A percentile compares a stretch with the other conserved stretches of the same genome.
phyloP scores from a whole-genome alignment of 805 yeast genomes.

The Wickerhamiella siamensis region DNA sequence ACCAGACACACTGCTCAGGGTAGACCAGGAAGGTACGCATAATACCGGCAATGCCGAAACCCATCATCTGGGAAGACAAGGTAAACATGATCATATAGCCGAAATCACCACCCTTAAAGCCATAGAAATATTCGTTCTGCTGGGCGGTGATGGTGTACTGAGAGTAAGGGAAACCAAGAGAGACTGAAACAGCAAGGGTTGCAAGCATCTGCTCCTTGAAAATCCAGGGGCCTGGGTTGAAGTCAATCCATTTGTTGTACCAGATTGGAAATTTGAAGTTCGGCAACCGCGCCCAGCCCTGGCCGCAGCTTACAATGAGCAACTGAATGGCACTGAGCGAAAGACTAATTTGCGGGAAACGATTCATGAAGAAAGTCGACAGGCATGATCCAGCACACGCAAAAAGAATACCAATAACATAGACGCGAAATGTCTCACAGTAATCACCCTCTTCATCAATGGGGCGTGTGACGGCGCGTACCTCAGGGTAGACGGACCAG shows the following conservation, averaged over 20 bases:
- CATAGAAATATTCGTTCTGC: constrained; percentile 21
- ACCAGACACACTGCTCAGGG: constrained; percentile 34
- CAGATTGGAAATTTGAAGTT: constrained; percentile 1
- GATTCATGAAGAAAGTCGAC: constrained; percentile 42
- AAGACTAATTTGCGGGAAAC: constrained; percentile 38
- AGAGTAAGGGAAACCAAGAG: constrained; percentile 15
- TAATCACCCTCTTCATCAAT: constrained; percentile 35
- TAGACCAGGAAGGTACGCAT: constrained; percentile 36
- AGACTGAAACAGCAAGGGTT: constrained; percentile 24
- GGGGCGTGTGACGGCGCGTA: constrained; percentile 40
- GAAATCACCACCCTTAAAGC: constrained; percentile 22
- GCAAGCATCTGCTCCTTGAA: constrained; percentile 54
- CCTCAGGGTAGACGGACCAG: constrained; percentile 47
- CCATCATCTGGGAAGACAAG: constrained; percentile 37
- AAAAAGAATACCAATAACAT: constrained; percentile 36
- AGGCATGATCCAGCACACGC: constrained; percentile 39
- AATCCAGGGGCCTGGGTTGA: constrained; percentile 51
- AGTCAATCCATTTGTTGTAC: constrained; percentile 5
- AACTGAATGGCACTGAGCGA: constrained; percentile 41
- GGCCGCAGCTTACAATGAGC: constrained; percentile 47
- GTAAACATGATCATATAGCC: constrained; percentile 33
- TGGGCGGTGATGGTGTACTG: constrained; percentile 23
- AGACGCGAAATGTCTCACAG: constrained; percentile 38
- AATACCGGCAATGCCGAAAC: constrained; percentile 42
- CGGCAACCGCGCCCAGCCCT: constrained; percentile 24